Conservation (phyloP, 2,329 filamentous ascomycete species). For the Penicillium nordicum region DNA sequence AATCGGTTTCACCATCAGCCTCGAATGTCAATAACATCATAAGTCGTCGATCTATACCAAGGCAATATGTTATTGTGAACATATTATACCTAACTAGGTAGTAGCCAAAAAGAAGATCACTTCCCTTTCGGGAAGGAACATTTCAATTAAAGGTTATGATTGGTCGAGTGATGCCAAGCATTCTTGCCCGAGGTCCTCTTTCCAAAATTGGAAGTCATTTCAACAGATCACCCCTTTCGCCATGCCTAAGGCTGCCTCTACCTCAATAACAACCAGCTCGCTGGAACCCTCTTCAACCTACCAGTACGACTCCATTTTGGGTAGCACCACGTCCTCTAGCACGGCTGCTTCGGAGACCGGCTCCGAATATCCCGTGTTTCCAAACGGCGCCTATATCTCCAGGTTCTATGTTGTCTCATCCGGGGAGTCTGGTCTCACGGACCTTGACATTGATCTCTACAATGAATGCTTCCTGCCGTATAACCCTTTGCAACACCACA, state of each 20-base stretch:
- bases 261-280: neutral
- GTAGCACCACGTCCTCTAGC: neutral
- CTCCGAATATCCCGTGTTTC: neutral
- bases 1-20: too few relatives aligned
- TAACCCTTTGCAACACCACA: neutral
- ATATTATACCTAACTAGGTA: too few relatives aligned
- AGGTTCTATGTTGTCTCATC: neutral
- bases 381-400: neutral
- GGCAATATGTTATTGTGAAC: too few relatives aligned
- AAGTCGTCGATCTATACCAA: too few relatives aligned
- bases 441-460: neutral
- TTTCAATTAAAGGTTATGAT: neutral
- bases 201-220: neutral
- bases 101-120: too few relatives aligned
- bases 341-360: neutral
- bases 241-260: neutral
- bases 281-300: neutral
- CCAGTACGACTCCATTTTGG: neutral
- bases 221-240: neutral
- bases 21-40: too few relatives aligned
- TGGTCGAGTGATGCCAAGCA: neutral
- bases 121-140: too few relatives aligned
- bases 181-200: neutral
- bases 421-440: neutral
- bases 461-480: neutral